Conservation (phyloP, 768 basidiomycete genomes). For the Fistulinella prunicolor region DNA sequence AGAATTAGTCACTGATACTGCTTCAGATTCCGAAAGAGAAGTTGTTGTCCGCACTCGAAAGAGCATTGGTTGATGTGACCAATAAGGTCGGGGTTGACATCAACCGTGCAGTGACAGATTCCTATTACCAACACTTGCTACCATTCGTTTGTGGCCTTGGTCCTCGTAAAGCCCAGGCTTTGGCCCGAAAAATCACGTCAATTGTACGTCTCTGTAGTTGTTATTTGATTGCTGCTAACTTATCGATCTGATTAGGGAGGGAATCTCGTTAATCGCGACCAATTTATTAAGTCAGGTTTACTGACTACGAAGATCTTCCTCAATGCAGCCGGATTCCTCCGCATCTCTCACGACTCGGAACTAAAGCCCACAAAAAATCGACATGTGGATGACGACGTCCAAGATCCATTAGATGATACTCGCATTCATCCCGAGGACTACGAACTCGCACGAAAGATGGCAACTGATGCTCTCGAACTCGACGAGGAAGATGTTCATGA, state of each 20-base stretch:
- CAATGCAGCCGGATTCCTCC: slow-evolving; percentile 90
- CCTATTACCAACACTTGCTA: slow-evolving; percentile 85
- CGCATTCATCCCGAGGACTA: slow-evolving; percentile 98
- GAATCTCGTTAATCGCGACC: slow-evolving; percentile 79
- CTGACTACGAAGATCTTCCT: slow-evolving; percentile 86
- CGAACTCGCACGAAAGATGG: slow-evolving; percentile 97
- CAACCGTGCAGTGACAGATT: slow-evolving; percentile 85
- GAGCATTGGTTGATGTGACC: slow-evolving; percentile 83
- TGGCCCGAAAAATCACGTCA: slow-evolving; percentile 77
- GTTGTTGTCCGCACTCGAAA: slow-evolving; percentile 75
- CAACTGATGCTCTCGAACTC: slow-evolving; percentile 93
- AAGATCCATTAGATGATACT: slow-evolving; percentile 91
- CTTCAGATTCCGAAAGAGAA: slow-evolving; percentile 85
- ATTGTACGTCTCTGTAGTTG: slow-evolving; percentile 48
- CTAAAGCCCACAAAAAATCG: slow-evolving; percentile 58
- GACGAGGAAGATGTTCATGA: slow-evolving; percentile 96
- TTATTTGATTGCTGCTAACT: neutral
- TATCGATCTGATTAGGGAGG: slow-evolving; percentile 59
- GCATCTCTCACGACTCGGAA: slow-evolving; percentile 74
- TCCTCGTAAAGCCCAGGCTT: slow-evolving; percentile 84
- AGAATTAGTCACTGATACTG: slow-evolving; percentile 3
- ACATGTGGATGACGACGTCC: slow-evolving; percentile 60
- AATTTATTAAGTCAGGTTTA: slow-evolving; percentile 79
- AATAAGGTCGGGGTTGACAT: slow-evolving; percentile 96
- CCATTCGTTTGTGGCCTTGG: slow-evolving; percentile 93